Evolutionary conservation across 257 asterid genomes (phyloP).

Genomic region (Knoxia roxburghii): DNA sequence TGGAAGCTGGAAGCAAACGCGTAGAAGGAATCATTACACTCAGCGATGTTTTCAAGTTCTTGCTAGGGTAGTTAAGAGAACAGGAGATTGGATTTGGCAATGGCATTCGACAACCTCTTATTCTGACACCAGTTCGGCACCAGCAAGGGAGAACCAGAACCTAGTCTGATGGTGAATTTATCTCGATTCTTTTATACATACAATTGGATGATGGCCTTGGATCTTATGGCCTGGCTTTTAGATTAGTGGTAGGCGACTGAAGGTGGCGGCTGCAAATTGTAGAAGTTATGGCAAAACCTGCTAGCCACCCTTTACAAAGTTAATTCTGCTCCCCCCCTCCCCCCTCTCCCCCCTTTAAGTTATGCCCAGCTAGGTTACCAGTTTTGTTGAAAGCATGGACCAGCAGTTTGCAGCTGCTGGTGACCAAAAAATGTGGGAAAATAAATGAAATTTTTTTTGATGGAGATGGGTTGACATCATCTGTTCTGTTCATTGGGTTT

Average conservation of each 20-base stretch:
- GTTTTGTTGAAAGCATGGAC: slow-evolving; percentile 16
- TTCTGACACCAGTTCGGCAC: slow-evolving; percentile 17
- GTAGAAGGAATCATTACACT: slow-evolving; percentile 76
- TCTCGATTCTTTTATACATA: slow-evolving; percentile 29
- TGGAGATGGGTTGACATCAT: neutral
- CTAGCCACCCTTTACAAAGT: slow-evolving; percentile 19
- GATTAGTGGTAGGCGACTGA: slow-evolving; percentile 18
- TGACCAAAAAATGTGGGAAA: slow-evolving; percentile 9
- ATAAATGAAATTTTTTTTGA: slow-evolving; percentile 6
- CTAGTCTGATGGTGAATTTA: slow-evolving; percentile 10
- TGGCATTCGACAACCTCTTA: slow-evolving; percentile 1
- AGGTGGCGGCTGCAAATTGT: slow-evolving; percentile 27
- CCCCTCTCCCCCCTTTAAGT: too few species aligned
- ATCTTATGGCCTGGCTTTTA: slow-evolving; percentile 36
- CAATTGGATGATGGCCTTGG: slow-evolving; percentile 36
- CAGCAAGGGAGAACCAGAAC: slow-evolving; percentile 14
- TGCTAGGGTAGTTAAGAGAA: slow-evolving; percentile 44
- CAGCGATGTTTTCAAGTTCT: slow-evolving; percentile 69
- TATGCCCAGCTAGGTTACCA: slow-evolving; percentile 7
- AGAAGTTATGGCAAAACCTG: slow-evolving; percentile 13
- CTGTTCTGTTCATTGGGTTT: neutral
- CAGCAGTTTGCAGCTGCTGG: slow-evolving; percentile 16
- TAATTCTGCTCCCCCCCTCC: slow-evolving; percentile 2
- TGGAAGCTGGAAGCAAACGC: slow-evolving; percentile 96
- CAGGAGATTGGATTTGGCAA: slow-evolving; percentile 8